These are phyloP conservation scores for Nannochloris sp. DNA, from an alignment of 139 green algal genomes.

Conservation along the genomic window DNA sequence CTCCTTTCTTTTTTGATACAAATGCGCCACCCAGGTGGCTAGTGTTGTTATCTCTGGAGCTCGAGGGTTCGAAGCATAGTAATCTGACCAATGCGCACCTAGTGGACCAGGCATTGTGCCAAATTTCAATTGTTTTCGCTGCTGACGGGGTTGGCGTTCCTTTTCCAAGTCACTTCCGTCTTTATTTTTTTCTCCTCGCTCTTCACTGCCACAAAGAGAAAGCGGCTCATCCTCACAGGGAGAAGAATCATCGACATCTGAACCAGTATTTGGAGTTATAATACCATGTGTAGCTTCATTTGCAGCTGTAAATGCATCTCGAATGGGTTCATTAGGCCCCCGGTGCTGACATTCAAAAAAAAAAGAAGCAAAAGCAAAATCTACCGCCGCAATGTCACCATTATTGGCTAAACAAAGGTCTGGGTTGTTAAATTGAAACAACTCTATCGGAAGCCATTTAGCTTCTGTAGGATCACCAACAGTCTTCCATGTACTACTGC, in stretches of 20 bases:
- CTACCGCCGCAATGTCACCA: neutral
- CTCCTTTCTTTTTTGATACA: too few species aligned
- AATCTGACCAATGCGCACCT: slow-evolving; percentile 25
- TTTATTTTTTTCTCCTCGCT: neutral
- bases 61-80: slow-evolving; percentile 19
- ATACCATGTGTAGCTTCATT: neutral
- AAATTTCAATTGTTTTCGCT: slow-evolving; percentile 3
- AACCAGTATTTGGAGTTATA: too few species aligned
- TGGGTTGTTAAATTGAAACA: slow-evolving; percentile 13
- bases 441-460: slow-evolving; percentile 22
- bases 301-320: neutral
- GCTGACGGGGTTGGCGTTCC: too few species aligned
- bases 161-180: neutral
- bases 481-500: too few species aligned
- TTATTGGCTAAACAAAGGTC: neutral
- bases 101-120: neutral
- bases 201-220: neutral
- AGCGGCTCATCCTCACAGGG: too few species aligned
- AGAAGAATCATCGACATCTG: too few species aligned
- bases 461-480: neutral
- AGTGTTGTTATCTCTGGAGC: slow-evolving; percentile 20
- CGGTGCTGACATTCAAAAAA: neutral
- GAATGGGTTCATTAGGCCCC: neutral
- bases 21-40: slow-evolving; percentile 26
- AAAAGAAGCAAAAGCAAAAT: neutral